Conservation (phyloP, 768 basidiomycete species). For the Boletus tomentosulus region DNA sequence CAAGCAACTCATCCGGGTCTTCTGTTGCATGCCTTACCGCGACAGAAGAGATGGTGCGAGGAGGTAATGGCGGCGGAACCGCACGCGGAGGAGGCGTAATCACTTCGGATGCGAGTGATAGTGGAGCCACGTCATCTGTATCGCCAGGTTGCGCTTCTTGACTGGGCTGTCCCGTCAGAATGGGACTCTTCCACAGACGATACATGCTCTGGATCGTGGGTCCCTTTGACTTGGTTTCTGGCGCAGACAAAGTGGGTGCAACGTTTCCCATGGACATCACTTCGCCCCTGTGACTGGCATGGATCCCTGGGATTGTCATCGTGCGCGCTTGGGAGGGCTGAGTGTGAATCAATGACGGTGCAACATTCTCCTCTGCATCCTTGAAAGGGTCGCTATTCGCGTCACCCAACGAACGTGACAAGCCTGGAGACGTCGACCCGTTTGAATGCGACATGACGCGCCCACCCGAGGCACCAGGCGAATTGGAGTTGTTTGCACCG, state of each 20-base stretch:
- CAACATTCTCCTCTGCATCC: conserved; percentile 23
- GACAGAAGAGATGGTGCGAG: conserved; percentile 35
- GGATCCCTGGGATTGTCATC: conserved; percentile 87
- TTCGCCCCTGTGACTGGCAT: conserved; percentile 79
- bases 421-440: conserved; percentile 23
- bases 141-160: conserved; percentile 16
- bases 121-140: conserved; percentile 25
- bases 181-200: conserved; percentile 66
- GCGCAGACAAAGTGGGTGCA: conserved; percentile 41
- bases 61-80: conserved; percentile 38
- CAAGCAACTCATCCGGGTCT: conserved; percentile 18
- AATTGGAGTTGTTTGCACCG: conserved; percentile 23
- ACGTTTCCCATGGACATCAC: conserved; percentile 82
- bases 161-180: conserved; percentile 26
- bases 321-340: conserved; percentile 71
- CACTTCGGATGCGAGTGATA: conserved; percentile 24
- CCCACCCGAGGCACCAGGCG: conserved; percentile 7
- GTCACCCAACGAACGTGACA: conserved; percentile 34
- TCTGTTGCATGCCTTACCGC: conserved; percentile 30
- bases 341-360: conserved; percentile 56
- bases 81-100: conserved; percentile 25
- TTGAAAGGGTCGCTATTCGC: conserved; percentile 24
- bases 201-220: conserved; percentile 67
- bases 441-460: conserved; percentile 24
- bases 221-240: conserved; percentile 39